Evolutionary conservation across 805 yeast genomes (phyloP).

Genomic region (Ogataea methanolica): DNA sequence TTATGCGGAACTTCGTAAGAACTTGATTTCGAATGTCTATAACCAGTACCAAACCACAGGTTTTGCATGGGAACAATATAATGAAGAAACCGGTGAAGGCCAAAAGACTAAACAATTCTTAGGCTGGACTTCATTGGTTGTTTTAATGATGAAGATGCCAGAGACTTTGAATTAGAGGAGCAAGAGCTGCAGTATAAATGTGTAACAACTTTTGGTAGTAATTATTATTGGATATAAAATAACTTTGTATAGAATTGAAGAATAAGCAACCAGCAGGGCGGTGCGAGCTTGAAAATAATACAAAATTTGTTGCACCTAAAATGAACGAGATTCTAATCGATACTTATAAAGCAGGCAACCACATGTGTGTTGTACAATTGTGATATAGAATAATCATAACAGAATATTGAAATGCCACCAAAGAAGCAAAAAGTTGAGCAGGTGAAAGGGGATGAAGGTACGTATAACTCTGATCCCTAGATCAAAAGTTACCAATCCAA

Average conservation of each 20-base stretch:
- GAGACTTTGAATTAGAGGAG: constrained; percentile 24
- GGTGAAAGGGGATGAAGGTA: constrained; percentile 12
- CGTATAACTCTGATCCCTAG: not conserved
- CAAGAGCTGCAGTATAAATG: not conserved
- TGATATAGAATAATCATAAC: too few relatives aligned
- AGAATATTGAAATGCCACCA: constrained; percentile 7
- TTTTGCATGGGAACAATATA: constrained; percentile 87
- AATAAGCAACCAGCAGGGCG: too few relatives aligned
- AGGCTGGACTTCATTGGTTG: constrained; percentile 90
- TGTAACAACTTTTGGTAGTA: not conserved
- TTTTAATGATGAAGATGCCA: constrained; percentile 82
- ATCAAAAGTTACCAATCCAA: not conserved
- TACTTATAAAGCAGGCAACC: not conserved
- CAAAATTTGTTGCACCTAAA: too few relatives aligned
- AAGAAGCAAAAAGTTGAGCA: constrained; percentile 11
- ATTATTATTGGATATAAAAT: not conserved
- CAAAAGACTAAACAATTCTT: constrained; percentile 84
- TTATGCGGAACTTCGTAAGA: constrained; percentile 57
- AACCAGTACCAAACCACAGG: constrained; percentile 73
- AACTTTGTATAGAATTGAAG: too few relatives aligned
- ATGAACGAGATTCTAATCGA: not conserved
- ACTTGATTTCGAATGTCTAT: constrained; percentile 64
- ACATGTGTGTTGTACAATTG: not conserved
- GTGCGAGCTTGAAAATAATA: too few relatives aligned
- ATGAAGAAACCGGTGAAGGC: constrained; percentile 68